Base-by-base conservation (phyloP, 108 stramenopile species). In the Cyclotella cryptica region DNA sequence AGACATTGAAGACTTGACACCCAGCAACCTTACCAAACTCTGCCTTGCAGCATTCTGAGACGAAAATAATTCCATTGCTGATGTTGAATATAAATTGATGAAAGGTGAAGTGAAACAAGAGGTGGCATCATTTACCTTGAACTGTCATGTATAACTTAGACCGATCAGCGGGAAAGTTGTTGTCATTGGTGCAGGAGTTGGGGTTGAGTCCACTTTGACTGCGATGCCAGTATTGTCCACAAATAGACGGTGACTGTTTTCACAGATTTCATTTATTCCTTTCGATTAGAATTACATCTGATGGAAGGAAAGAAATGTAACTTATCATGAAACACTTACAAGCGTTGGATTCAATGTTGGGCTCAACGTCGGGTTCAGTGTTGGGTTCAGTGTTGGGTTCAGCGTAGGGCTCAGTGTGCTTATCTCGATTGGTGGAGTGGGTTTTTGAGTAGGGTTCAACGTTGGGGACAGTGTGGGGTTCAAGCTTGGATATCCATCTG, bases 141-240 rank as follows among this genome's bases (percentile, higher is more conserved):
- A 65, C 64, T 22, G 64, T 65, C 11, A 35, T 22, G 43, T 65
- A 65, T 43, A 65, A 46, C 43, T 24, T 65, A 10, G 64, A 65
- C 9, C 3, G 1, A 21, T 65, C 64, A 65, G 43, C 9, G 14
- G 64, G 64, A 26, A 9, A 3, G 19, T 65, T 45, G 10, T 65
- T 45, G 30, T 65, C 64, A 14, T 65, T 65, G 64, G 64, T 65
- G 43, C 64, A 65, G 4, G 64, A 65, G 24, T 65, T 45, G 12
- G 64, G 64, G 64, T 65, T 65, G 22, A 65, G 43, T 4, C 1
- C 22, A 44, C n/a, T 29, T 21, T 21, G 42, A 26, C 44, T 46
- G n/a, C 64, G 64, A 45, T 65, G 64, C 64, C 64, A 65, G 12
- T 13, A 24, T 1, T 45, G 14, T 26, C 64, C 64, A 26, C 64